Evolutionary conservation across 805 yeast species (phyloP), one percentile per base, ranked within the genome.

Genomic region (Sungouiella blattae): DNA sequence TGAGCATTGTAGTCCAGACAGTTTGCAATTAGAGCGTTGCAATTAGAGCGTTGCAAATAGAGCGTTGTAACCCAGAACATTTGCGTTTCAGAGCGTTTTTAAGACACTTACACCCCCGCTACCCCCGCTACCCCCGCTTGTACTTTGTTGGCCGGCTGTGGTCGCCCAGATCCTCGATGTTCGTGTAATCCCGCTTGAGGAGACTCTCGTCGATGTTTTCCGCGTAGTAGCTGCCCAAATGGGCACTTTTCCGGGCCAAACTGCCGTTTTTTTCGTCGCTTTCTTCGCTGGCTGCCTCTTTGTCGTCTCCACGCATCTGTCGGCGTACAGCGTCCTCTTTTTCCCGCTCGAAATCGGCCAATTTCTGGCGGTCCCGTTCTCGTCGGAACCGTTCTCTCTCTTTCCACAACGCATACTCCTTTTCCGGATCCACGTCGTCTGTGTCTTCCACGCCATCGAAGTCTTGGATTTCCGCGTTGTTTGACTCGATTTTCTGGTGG

Each of bases 361-460:
- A 30, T 16, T 41, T 32, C 11, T 52, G 50, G 9, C 60, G 41
- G 31, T 73, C 78, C 9, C 78, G 60, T 24, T 50, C 43, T 34
- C 61, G 36, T 13, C 78, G 53, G 11, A 36, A 41, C 27, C 42
- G 46, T 36, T 73, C 75, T 1, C 78, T 60, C 28, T 35, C 33
- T 36, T 55, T 53, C 78, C 78, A 73, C 17, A 41, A 49, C 13
- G 34, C 34, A 36, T 49, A 61, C 35, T 77, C 81, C 6, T 39
- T 51, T 33, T 64, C 74, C 0, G 81, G 77, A 37, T 78, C 78
- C 4, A 73, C 25, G 23, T 71, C 78, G 45, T 81, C 86, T 0
- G 81, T 73, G 46, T 81, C 88, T 44, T 80, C 84, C 0, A 58
- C 49, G 1, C 66, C 67, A 35, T 57, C 60, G 32, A 49, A 60